Percentiles rank a stretch among this genome's conserved stretches.
These are phyloP conservation scores for Aegilops umbellulata DNA, from an alignment of 176 grass and related monocot genomes.

Conservation along the genomic window DNA sequence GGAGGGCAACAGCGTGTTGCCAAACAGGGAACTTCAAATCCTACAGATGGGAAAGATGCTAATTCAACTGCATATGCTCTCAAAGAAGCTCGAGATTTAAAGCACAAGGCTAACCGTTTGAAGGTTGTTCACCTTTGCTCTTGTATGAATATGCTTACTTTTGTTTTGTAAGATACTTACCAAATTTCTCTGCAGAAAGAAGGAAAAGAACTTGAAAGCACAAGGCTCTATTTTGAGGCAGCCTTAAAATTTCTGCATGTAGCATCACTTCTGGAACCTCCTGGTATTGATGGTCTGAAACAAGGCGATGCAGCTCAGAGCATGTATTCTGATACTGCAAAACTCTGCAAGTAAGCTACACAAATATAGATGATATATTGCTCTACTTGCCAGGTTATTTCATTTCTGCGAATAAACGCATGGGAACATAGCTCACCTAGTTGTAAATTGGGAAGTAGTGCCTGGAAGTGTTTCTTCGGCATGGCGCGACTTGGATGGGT, in stretches of 20 bases:
- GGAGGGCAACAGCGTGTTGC: constrained; percentile 44
- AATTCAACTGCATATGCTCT: constrained; percentile 50
- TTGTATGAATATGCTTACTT: constrained; percentile 12
- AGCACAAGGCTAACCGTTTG: constrained; percentile 94
- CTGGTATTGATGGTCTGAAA: constrained; percentile 66
- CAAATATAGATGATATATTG: constrained; percentile 26
- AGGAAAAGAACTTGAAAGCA: constrained; percentile 79
- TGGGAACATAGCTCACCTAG: background rate
- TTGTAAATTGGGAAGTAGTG: constrained; percentile 14
- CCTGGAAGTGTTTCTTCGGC: constrained; percentile 13
- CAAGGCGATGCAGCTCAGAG: constrained; percentile 72
- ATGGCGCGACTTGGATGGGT: background rate
- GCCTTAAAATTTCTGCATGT: constrained; percentile 95
- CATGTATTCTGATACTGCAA: constrained; percentile 96
- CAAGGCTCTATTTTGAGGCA: constrained; percentile 86
- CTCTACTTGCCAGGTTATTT: constrained; percentile 11
- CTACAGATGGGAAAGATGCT: constrained; percentile 62
- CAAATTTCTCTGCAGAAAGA: constrained; percentile 59
- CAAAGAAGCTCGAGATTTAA: constrained; percentile 90
- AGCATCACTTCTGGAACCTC: constrained; percentile 78
- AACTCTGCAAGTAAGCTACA: constrained; percentile 92
- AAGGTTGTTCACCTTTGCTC: constrained; percentile 54
- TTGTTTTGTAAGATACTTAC: constrained; percentile 25
- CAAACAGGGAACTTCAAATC: constrained; percentile 56
- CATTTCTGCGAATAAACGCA: constrained; percentile 4